Evolutionary conservation across 441 rosid species (phyloP), one percentile per base, ranked within the genome.

Genomic region (Arabidopsis lyrata): DNA sequence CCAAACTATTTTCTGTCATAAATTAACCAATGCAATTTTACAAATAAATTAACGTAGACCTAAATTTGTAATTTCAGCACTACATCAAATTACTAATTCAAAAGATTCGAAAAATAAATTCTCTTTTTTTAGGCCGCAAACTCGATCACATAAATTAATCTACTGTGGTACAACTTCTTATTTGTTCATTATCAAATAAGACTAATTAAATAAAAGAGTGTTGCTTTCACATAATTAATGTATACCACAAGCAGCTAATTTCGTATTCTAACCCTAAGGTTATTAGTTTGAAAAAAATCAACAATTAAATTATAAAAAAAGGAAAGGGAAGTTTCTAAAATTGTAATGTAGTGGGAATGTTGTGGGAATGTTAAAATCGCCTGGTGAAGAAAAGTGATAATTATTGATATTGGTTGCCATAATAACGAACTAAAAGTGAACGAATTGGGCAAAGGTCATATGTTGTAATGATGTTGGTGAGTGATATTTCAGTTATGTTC

Each of bases 401-500:
- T 70, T 20, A 70, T 38, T 48, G 66, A 38, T 48, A 63, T 62
- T 44, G 52, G 76, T 76, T 76, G 63, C 49, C 64, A 76, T 76
- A 63, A 57, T 70, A 56, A 70, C 48, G 27, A 63, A 63, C 61
- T 45, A 66, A 76, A 76, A 70, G 72, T 48, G 41, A 69, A 70
- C 36, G 24, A 31, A 64, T 35, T 57, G 47, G 66, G 72, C 48
- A 70, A 56, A 70, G 22, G 72, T 76, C 76, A 32, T 70, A 57
- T 56, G 61, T 70, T 38, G 80, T 76, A 76, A 76, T 76, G 76
- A 76, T 76, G 56, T 49, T 56, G 10, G 50, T 64, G 34, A 70
- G 76, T 70, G 54, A 31, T 63, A 34, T 57, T 39, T 69, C 72
- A 57, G 72, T 64, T 63, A 20, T 44, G 53, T 76, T 62, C 79